Evolutionary conservation across 202 grass and related monocot genomes (phyloP), one percentile per base, ranked within the genome.

Genomic region (Zoysia matrella): DNA sequence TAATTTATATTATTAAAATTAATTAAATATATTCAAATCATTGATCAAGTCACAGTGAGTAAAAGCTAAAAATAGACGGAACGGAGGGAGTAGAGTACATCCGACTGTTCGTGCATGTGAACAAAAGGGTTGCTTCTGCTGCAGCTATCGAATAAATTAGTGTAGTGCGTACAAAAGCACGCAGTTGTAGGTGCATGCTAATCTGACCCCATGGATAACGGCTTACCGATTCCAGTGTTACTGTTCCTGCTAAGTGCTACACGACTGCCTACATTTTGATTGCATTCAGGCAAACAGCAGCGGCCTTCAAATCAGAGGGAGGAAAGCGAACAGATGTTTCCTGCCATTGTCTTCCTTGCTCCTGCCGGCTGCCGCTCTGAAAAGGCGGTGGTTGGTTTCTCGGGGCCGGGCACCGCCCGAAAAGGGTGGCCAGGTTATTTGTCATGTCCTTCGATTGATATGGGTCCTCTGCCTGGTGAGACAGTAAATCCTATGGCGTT

Each of bases 291-390:
- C 90, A 93, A 39, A 82, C 65, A 69, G 52, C 73, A 52, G 80
- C 84, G 88, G 88, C 82, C 56, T 83, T 93, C 91, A 90, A 72
- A 90, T 90, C 79, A 88, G 69, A 47, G 63, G 60, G 12, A 69
- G 60, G 14, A 73, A 72, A 82, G 79, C 69, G 30, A 78, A 74
- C 74, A 54, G 72, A 18, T 10, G 62, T 60, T 80, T 62, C 76
- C 47, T 65, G 71, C 53, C 54, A 72, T 85, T 8, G 74, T 44
- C 80, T 72, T 18, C 72, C n/a, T 84, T 71, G 45, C 3, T 14
- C 39, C 22, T 13, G 80, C 22, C 64, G 30, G 30, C 30, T 36
- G 30, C 30, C 30, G 53, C 48, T 73, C 69, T n/a, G 74, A 76
- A 90, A 83, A 80, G 84, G 67, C 41, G 74, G 85, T 15, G 72